These are phyloP conservation scores for Exophiala calicioides DNA, from an alignment of 2,329 filamentous ascomycete species.

Conservation along the genomic window DNA sequence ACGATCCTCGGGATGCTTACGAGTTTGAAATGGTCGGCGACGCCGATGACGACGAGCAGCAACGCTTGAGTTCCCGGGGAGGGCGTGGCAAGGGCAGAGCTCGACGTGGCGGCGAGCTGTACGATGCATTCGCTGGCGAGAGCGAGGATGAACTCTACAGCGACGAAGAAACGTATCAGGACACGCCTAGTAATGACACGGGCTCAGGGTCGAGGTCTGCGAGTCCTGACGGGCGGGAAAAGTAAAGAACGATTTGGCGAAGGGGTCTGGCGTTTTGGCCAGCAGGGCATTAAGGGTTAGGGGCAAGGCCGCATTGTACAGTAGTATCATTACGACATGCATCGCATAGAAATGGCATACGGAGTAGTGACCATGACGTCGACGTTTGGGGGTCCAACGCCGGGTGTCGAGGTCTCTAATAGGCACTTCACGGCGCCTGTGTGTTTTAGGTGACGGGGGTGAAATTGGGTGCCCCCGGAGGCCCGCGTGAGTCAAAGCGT, in stretches of 20 bases:
- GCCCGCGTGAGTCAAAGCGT: too few relatives aligned
- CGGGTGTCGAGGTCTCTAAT: too few relatives aligned
- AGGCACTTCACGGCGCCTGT: too few relatives aligned
- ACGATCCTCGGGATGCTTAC: constrained; percentile 77
- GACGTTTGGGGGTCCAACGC: too few relatives aligned
- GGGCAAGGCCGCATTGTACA: background rate
- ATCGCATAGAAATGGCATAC: too few relatives aligned
- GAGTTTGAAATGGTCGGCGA: constrained; percentile 93
- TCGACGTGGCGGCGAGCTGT: constrained; percentile 79
- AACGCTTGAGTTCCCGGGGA: constrained; percentile 37
- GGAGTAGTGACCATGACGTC: too few relatives aligned
- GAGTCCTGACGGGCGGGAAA: constrained; percentile 24
- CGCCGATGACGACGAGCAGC: constrained; percentile 65
- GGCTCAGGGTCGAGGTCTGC: constrained; percentile 26
- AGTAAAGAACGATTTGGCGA: too few relatives aligned
- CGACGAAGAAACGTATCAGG: constrained; percentile 40
- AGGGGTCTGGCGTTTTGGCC: too few relatives aligned
- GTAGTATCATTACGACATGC: too few relatives aligned
- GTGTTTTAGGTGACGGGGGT: too few relatives aligned
- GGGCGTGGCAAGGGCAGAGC: constrained; percentile 54
- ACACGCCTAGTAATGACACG: constrained; percentile 31
- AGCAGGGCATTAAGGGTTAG: too few relatives aligned
- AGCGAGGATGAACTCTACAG: constrained; percentile 68
- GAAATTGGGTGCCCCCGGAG: too few relatives aligned
- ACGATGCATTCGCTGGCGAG: constrained; percentile 95